These are phyloP conservation scores for Cystobasidium sp. DNA, from an alignment of 1,284 basidiomycete genomes.

Conservation along the genomic window DNA sequence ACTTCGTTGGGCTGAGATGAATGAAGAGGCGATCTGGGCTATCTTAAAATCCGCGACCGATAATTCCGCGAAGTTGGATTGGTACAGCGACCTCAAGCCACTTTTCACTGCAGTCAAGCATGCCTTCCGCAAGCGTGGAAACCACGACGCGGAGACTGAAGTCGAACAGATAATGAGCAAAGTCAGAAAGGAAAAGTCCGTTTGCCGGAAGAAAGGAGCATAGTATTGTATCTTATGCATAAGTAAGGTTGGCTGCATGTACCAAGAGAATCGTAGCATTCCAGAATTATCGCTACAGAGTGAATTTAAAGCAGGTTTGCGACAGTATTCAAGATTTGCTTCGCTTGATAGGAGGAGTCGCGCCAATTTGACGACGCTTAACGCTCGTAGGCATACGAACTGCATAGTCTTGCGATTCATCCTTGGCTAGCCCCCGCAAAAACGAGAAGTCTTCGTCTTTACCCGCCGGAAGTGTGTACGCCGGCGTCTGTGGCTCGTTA, in stretches of 20 bases:
- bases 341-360: constrained; percentile 1
- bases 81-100: constrained; percentile 27
- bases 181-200: neutral
- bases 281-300: neutral
- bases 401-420: constrained; percentile 16
- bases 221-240: constrained; percentile 8
- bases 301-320: neutral
- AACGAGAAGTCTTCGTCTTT: constrained; percentile 21
- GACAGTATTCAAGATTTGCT: neutral
- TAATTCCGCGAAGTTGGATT: constrained; percentile 1
- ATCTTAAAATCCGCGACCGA: neutral
- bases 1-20: constrained; percentile 26
- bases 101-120: constrained; percentile 10
- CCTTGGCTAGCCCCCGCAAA: constrained; percentile 21
- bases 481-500: constrained; percentile 16
- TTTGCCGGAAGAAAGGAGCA: neutral
- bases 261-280: neutral
- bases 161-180: constrained; percentile 18
- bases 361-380: neutral
- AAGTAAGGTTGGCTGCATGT: neutral
- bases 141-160: constrained; percentile 11
- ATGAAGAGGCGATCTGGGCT: constrained; percentile 29
- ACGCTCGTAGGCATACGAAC: neutral
- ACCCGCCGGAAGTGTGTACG: constrained; percentile 20
- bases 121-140: constrained; percentile 15